Evolutionary conservation across 805 yeast species (phyloP).

Genomic region (Cyberlindnera xishuangbannaensis): DNA sequence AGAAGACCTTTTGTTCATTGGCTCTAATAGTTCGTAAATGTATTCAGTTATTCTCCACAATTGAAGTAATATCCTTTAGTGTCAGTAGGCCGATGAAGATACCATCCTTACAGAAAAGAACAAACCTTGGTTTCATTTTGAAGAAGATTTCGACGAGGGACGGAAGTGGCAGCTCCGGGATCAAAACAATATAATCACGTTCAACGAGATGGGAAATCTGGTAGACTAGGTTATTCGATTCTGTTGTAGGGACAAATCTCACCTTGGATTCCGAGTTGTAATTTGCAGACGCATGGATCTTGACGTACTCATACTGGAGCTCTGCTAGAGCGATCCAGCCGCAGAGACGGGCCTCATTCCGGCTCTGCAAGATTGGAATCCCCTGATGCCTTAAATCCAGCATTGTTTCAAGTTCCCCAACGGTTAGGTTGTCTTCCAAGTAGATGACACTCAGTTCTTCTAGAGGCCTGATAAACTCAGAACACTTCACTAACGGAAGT

Average conservation of each 20-base stretch:
- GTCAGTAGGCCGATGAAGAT: conserved; percentile 22
- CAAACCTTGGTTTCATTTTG: conserved; percentile 25
- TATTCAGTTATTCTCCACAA: conserved; percentile 2
- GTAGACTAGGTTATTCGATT: too few relatives aligned
- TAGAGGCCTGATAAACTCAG: conserved; percentile 30
- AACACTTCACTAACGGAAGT: conserved; percentile 33
- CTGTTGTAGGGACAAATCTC: not conserved
- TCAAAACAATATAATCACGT: conserved; percentile 14
- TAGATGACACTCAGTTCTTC: conserved; percentile 26
- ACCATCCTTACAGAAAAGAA: conserved; percentile 22
- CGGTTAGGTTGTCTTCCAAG: conserved; percentile 26
- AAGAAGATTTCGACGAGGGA: conserved; percentile 25
- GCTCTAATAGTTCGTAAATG: not conserved
- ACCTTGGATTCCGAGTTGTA: conserved; percentile 1
- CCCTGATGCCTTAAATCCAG: conserved; percentile 28
- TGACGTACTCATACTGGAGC: conserved; percentile 24
- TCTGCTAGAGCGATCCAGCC: conserved; percentile 41
- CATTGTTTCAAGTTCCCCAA: conserved; percentile 24
- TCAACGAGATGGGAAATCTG: conserved; percentile 17
- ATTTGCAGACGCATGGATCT: conserved; percentile 5
- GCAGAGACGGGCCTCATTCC: conserved; percentile 28
- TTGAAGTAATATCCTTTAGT: conserved; percentile 16
- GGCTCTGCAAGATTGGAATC: conserved; percentile 38
- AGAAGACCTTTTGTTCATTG: not conserved
- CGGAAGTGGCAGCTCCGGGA: conserved; percentile 19